phyloP scores from a whole-genome alignment of 495 filamentous ascomycete species.

The Trichoderma reesei region DNA sequence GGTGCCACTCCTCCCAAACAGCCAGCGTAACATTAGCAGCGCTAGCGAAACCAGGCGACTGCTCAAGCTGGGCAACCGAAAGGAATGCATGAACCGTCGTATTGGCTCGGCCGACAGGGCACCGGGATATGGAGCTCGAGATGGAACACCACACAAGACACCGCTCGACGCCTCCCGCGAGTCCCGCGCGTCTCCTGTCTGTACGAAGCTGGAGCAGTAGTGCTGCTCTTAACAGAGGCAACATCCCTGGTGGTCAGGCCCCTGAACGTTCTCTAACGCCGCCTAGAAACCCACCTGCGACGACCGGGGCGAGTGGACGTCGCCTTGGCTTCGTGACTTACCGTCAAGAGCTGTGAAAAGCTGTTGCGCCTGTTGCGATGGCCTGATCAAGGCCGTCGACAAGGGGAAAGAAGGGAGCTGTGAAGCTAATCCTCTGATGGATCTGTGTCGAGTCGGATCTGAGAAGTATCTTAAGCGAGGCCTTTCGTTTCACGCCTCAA shows the following conservation, averaged over 20 bases:
- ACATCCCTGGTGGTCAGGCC: background rate
- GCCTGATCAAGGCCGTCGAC: background rate
- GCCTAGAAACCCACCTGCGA: background rate
- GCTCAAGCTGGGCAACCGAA: background rate
- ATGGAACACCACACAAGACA: too few relatives aligned
- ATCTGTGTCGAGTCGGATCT: background rate
- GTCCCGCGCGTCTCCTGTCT: background rate
- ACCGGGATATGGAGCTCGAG: background rate
- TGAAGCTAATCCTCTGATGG: background rate
- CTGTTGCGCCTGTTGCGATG: background rate
- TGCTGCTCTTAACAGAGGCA: background rate
- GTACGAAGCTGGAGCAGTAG: background rate
- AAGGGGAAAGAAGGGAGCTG: background rate
- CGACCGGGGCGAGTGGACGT: background rate
- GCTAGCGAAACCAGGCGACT: background rate
- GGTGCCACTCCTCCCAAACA: background rate
- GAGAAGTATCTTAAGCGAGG: background rate
- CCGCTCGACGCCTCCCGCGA: too few relatives aligned
- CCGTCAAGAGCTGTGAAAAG: background rate
- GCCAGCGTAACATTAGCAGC: constrained; percentile 2
- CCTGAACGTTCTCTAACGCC: background rate
- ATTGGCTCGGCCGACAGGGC: background rate
- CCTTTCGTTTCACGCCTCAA: background rate
- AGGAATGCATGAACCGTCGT: background rate
- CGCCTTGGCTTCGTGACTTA: background rate